phyloP scores from a whole-genome alignment of 306 rosid genomes.

The Cucumis cinereus region DNA sequence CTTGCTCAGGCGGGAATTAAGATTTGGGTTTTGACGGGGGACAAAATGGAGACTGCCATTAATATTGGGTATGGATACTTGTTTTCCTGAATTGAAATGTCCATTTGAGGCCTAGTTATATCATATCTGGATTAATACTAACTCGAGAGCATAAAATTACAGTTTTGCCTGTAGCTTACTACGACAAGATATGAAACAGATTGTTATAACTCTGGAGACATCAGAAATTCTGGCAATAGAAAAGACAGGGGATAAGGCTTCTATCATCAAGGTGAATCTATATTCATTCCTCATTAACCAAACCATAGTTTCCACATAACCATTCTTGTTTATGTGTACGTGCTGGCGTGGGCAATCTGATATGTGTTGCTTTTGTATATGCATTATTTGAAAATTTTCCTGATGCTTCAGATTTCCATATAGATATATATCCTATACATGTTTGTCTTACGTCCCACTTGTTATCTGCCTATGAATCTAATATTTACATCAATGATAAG shows the following conservation, averaged over 20 bases:
- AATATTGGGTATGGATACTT: constrained; percentile 69
- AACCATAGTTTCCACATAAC: not conserved
- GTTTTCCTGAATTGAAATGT: not conserved
- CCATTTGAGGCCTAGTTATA: not conserved
- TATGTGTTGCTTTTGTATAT: not conserved
- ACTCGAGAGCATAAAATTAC: constrained; percentile 27
- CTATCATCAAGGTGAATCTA: constrained; percentile 39
- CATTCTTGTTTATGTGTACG: not conserved
- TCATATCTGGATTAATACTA: constrained; percentile 17
- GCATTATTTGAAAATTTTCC: not conserved
- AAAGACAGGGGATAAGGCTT: constrained; percentile 63
- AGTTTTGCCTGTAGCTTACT: constrained; percentile 95
- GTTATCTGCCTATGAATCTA: not conserved
- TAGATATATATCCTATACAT: not conserved
- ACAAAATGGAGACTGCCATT: constrained; percentile 98
- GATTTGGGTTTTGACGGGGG: constrained; percentile 99
- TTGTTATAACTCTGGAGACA: constrained; percentile 55
- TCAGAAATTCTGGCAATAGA: constrained; percentile 63
- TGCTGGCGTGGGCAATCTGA: not conserved
- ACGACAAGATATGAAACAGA: constrained; percentile 92
- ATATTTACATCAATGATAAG: not conserved
- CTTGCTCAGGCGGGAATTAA: constrained; percentile 97
- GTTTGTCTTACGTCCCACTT: not conserved
- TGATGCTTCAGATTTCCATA: not conserved
- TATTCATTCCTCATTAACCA: not conserved